Evolutionary conservation across 2,329 filamentous ascomycete species (phyloP), one percentile per base, ranked within the genome.

Genomic region (Dactylonectria macrodidyma): DNA sequence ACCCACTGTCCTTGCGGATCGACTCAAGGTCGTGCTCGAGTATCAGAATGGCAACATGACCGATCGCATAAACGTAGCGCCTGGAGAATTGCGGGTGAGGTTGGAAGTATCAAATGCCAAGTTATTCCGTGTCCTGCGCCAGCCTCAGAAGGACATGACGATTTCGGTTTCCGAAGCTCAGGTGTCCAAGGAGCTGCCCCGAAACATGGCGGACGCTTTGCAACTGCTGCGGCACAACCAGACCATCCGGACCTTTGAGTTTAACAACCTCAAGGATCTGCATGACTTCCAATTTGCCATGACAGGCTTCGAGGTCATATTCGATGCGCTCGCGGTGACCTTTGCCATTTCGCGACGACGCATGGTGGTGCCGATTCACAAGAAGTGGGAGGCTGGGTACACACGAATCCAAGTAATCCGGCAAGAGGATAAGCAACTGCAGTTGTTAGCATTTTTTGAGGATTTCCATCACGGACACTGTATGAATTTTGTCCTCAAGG

Each of bases 351-450:
- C 95, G 1, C 90, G 95, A 34, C 90, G 93, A 56, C 89, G 93
- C 72, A 96, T 95, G 92, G 93, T 97, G 12, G 94, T 97, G 16
- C 94, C 94, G 0, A 95, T 97, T 72, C 93, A 97, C 83, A 97
- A 97, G 83, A 96, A 96, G 80, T 97, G 94, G 93, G 94, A 97
- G 77, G 93, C 95, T 2, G 90, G 87, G n/a, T 88, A 87, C 44
- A 93, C 93, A 9, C 90, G 95, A 41, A 85, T 97, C 8, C 95
- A 97, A 78, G 86, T 97, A 44, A 90, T 97, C 41, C 77, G 75
- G 62, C 87, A 90, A 71, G 91, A 92, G 71, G 93, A 95, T 69
- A 93, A 90, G 75, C 88, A 92, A 14, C 81, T 93, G 24, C 94
- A 97, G 79, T 84, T 98, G 34, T 83, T 97, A 24, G 94, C 91